These are phyloP conservation scores for Nematocida homosporus DNA, from an alignment of 371 early-diverging fungal species.

Conservation along the genomic window DNA sequence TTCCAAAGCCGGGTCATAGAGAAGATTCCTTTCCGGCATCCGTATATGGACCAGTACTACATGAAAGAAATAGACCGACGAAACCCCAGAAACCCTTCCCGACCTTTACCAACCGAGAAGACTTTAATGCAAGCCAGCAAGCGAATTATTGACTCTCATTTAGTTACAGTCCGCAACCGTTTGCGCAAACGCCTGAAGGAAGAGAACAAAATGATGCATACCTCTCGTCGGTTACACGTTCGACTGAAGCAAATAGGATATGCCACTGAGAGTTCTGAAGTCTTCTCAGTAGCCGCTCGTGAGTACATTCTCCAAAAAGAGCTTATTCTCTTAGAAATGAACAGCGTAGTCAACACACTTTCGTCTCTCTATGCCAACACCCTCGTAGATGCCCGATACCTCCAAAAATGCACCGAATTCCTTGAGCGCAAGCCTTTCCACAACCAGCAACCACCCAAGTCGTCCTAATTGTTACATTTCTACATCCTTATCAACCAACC, in stretches of 20 bases:
- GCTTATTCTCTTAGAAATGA: conserved; percentile 31
- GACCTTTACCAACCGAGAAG: background rate
- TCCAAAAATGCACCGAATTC: conserved; percentile 32
- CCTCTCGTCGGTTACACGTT: conserved; percentile 22
- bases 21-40: background rate
- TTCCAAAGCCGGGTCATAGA: conserved; percentile 13
- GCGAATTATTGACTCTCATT: background rate
- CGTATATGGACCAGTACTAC: conserved; percentile 20
- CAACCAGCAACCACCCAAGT: no score
- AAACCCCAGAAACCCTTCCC: background rate
- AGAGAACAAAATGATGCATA: conserved; percentile 8
- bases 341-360: background rate
- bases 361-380: background rate
- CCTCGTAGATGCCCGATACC: conserved; percentile 3
- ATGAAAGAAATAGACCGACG: background rate
- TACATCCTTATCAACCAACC: no score
- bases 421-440: conserved; percentile 24
- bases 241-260: conserved; percentile 36
- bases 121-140: background rate
- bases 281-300: conserved; percentile 27
- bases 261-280: conserved; percentile 12
- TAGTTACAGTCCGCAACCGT: background rate
- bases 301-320: conserved; percentile 28
- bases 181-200: conserved; percentile 1
- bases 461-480: no score